A percentile compares a stretch with the other conserved stretches of the same genome.
Evolutionary conservation across 495 filamentous ascomycete genomes (phyloP).

Genomic region (Trypethelium eluteriae): DNA sequence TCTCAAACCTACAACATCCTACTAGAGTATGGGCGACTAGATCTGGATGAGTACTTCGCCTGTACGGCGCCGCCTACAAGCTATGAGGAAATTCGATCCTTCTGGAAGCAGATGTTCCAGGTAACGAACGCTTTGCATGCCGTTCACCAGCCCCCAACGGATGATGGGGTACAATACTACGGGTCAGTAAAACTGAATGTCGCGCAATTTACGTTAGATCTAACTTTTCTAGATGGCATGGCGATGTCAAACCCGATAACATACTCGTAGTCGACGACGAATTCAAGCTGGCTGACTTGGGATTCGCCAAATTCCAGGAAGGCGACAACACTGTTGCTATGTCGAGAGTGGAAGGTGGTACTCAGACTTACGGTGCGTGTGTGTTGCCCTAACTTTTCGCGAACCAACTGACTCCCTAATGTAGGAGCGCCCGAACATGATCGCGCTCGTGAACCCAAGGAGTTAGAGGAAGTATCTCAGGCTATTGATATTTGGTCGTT

Average conservation of each 20-base stretch:
- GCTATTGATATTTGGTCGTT: neutral
- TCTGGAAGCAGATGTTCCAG: neutral
- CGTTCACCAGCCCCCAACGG: too few species aligned
- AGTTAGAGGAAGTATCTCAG: neutral
- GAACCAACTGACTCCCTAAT: too few species aligned
- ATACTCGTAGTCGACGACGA: neutral
- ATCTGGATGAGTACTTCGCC: neutral
- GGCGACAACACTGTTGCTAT: neutral
- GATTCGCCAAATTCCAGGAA: neutral
- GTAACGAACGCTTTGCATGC: neutral
- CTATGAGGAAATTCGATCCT: neutral
- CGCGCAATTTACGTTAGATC: too few species aligned
- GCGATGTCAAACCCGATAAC: neutral
- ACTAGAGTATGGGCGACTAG: neutral
- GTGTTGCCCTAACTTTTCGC: too few species aligned
- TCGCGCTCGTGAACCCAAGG: too few species aligned
- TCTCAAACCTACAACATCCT: neutral
- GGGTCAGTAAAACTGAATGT: too few species aligned
- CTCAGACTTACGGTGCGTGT: neutral
- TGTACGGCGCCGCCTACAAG: neutral
- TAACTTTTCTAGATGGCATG: slow-evolving; percentile 1
- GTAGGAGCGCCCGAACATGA: too few species aligned
- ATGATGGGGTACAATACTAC: neutral
- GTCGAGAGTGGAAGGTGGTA: neutral
- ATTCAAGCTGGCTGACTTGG: neutral